These are phyloP conservation scores for Dactylonectria estremocensis DNA, from an alignment of 2,329 filamentous ascomycete genomes.

Conservation along the genomic window DNA sequence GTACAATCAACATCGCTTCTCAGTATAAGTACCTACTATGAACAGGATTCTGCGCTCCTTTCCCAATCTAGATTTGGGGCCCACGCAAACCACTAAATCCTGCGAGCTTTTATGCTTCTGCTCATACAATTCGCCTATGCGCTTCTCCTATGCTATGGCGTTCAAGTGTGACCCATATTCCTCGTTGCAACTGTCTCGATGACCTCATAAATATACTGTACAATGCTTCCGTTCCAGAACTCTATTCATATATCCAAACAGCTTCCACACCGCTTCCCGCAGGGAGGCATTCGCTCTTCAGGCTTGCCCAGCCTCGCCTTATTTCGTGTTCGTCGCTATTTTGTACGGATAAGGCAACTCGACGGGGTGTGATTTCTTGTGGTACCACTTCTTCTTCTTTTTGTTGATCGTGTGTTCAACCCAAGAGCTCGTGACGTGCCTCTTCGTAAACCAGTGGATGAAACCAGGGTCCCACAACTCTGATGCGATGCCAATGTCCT, in stretches of 20 bases:
- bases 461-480: slow-evolving; percentile 98
- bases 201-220: slow-evolving; percentile 32
- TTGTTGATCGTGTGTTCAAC: slow-evolving; percentile 90
- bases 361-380: slow-evolving; percentile 75
- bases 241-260: not conserved
- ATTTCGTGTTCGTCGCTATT: slow-evolving; percentile 29
- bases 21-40: slow-evolving; percentile 22
- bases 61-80: slow-evolving; percentile 10
- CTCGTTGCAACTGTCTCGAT: not conserved
- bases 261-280: not conserved
- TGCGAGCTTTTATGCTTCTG: slow-evolving; percentile 3
- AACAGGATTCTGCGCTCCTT: slow-evolving; percentile 22
- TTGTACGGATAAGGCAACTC: slow-evolving; percentile 79
- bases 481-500: slow-evolving; percentile 93
- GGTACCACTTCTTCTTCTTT: slow-evolving; percentile 90
- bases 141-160: slow-evolving; percentile 10
- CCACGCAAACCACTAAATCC: slow-evolving; percentile 14
- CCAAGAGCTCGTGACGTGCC: slow-evolving; percentile 86
- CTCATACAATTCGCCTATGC: slow-evolving; percentile 18
- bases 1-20: slow-evolving; percentile 15
- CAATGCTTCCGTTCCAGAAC: not conserved
- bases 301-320: not conserved
- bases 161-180: not conserved
- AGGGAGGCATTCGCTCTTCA: not conserved
- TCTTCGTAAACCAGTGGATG: slow-evolving; percentile 85